Percentiles rank a stretch among this genome's conserved stretches.
Conservation (phyloP, 805 yeast genomes). For the Saccharomycodes ludwigii region DNA sequence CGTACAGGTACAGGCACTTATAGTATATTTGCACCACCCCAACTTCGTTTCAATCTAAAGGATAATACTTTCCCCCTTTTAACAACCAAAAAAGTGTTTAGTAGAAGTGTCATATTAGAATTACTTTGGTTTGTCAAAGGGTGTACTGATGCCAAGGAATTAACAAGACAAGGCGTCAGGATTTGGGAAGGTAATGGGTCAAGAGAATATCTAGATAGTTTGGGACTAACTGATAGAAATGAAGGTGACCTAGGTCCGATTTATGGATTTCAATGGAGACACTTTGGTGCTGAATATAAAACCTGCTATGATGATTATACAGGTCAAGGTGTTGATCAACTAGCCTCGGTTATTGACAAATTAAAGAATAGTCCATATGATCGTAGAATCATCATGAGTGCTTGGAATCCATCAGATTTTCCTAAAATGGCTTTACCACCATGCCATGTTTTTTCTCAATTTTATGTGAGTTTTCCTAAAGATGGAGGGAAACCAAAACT, state of each 20-base stretch:
- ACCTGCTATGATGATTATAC: conserved; percentile 82
- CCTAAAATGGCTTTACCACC: conserved; percentile 95
- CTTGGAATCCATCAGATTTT: conserved; percentile 98
- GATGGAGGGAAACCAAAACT: conserved; percentile 45
- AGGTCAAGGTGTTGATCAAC: conserved; percentile 85
- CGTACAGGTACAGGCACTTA: conserved; percentile 96
- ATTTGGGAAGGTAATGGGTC: conserved; percentile 99
- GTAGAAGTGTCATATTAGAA: conserved; percentile 81
- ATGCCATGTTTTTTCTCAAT: conserved; percentile 93
- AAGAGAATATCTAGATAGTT: conserved; percentile 71
- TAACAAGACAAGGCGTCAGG: conserved; percentile 77
- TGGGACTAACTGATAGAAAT: conserved; percentile 68
- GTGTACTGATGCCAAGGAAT: conserved; percentile 70
- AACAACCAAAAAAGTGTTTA: conserved; percentile 87
- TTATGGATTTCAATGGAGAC: conserved; percentile 99
- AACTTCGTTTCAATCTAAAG: conserved; percentile 65
- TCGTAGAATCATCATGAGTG: conserved; percentile 85
- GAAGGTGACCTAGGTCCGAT: conserved; percentile 98
- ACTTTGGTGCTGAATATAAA: conserved; percentile 86
- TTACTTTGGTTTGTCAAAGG: conserved; percentile 89
- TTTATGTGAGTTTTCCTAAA: conserved; percentile 78
- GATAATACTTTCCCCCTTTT: conserved; percentile 72
- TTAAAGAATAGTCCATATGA: conserved; percentile 86
- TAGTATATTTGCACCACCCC: conserved; percentile 92
- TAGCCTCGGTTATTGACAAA: conserved; percentile 64